A percentile compares a stretch with the other conserved stretches of the same genome.
These are phyloP conservation scores for Penicillium flavigenum DNA, from an alignment of 495 filamentous ascomycete genomes.

Conservation along the genomic window DNA sequence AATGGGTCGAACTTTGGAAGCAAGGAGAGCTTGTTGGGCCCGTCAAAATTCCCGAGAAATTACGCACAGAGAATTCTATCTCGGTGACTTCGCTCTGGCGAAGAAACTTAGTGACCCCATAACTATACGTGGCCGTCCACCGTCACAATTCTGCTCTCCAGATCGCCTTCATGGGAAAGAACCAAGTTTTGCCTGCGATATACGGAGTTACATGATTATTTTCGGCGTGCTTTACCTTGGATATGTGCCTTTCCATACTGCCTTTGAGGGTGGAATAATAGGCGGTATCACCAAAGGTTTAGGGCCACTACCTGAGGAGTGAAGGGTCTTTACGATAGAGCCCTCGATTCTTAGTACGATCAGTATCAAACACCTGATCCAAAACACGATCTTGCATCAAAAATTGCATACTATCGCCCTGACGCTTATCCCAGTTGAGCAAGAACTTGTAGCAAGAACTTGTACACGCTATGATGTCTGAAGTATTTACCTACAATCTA, in stretches of 20 bases:
- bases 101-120: conserved; percentile 18
- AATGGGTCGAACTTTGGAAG: conserved; percentile 19
- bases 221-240: conserved; percentile 17
- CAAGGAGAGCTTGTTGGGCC: conserved; percentile 21
- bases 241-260: conserved; percentile 14
- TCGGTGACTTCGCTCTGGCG: conserved; percentile 53
- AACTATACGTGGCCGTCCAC: conserved; percentile 14
- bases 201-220: conserved; percentile 18
- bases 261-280: conserved; percentile 10
- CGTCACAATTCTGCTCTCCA: conserved; percentile 16
- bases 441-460: conserved; percentile 19
- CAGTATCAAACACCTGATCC: conserved; percentile 12
- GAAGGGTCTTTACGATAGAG: conserved; percentile 15
- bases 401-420: conserved; percentile 23
- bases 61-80: conserved; percentile 48
- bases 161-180: conserved; percentile 16
- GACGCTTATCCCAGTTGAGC: conserved; percentile 22
- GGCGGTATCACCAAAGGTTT: conserved; percentile 14
- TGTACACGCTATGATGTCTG: conserved; percentile 25
- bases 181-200: conserved; percentile 20
- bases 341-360: conserved; percentile 21
- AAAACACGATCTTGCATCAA: conserved; percentile 16
- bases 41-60: conserved; percentile 13
- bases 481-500: conserved; percentile 25
- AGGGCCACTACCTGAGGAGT: conserved; percentile 17